phyloP scores from a whole-genome alignment of 805 yeast genomes.

The Yarrowia hollandica region DNA sequence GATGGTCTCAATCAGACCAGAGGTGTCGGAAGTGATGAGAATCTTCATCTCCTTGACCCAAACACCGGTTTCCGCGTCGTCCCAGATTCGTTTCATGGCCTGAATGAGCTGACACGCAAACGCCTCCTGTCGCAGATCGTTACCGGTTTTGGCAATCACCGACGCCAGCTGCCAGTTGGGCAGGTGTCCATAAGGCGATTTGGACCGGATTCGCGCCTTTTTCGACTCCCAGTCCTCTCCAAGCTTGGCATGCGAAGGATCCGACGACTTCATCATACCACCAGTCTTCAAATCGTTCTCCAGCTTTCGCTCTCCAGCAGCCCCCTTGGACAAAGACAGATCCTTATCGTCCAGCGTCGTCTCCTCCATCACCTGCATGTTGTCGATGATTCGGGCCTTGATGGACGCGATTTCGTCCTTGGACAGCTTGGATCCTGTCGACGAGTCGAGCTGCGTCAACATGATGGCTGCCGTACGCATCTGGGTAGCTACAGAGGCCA shows the following conservation, averaged over 20 bases:
- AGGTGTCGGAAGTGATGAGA: constrained; percentile 80
- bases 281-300: constrained; percentile 91
- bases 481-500: constrained; percentile 74
- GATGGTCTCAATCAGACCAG: constrained; percentile 94
- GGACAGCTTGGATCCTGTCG: constrained; percentile 44
- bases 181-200: constrained; percentile 79
- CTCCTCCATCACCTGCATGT: constrained; percentile 76
- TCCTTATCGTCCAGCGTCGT: constrained; percentile 52
- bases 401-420: constrained; percentile 64
- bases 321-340: constrained; percentile 52
- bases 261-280: constrained; percentile 46
- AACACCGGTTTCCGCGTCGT: constrained; percentile 60
- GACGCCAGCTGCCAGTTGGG: constrained; percentile 95
- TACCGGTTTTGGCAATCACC: constrained; percentile 95
- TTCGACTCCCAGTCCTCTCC: constrained; percentile 94
- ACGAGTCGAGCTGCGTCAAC: constrained; percentile 82
- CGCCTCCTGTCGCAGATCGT: constrained; percentile 94
- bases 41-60: constrained; percentile 97
- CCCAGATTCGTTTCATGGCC: constrained; percentile 85
- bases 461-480: constrained; percentile 96
- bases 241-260: constrained; percentile 55
- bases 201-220: constrained; percentile 72
- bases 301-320: constrained; percentile 85
- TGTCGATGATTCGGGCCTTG: constrained; percentile 64
- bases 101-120: constrained; percentile 94